phyloP scores from a whole-genome alignment of 164 flowering plant species.

The Dillenia suffruticosa region DNA sequence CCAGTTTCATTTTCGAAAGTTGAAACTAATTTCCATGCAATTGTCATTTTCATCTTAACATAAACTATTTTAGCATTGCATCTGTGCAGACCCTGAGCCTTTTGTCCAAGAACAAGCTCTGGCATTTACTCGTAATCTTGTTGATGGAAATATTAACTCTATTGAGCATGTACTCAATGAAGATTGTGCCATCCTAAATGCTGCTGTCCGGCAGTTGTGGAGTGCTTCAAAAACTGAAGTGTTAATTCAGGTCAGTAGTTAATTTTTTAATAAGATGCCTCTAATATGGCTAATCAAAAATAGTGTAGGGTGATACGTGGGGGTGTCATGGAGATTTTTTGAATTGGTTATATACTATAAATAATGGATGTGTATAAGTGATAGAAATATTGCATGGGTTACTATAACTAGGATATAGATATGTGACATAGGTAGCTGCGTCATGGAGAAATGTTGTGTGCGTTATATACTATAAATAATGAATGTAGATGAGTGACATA shows the following conservation, averaged over 20 bases:
- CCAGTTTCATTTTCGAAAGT: constrained; percentile 5
- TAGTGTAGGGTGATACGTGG: too few species aligned
- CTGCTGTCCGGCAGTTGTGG: constrained; percentile 67
- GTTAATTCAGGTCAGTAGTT: constrained; percentile 61
- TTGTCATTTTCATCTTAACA: background rate
- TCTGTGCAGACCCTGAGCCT: constrained; percentile 71
- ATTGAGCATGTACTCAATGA: constrained; percentile 62
- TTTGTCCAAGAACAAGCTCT: constrained; percentile 88
- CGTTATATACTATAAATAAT: too few species aligned
- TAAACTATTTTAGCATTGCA: background rate
- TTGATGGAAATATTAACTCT: constrained; percentile 62
- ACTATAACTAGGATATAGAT: too few species aligned
- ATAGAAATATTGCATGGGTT: too few species aligned
- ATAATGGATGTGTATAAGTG: too few species aligned
- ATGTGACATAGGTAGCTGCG: too few species aligned
- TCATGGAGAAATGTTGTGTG: too few species aligned
- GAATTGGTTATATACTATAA: too few species aligned
- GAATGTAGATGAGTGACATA: too few species aligned
- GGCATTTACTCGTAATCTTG: constrained; percentile 83
- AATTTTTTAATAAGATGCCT: background rate
- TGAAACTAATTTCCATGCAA: background rate
- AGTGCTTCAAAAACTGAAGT: constrained; percentile 52
- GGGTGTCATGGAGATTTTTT: too few species aligned
- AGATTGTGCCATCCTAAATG: constrained; percentile 57
- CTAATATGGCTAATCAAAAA: too few species aligned